A percentile compares a stretch with the other conserved stretches of the same genome.
Conservation (phyloP, 768 basidiomycete species). For the Peribolospora kevripleyi region DNA sequence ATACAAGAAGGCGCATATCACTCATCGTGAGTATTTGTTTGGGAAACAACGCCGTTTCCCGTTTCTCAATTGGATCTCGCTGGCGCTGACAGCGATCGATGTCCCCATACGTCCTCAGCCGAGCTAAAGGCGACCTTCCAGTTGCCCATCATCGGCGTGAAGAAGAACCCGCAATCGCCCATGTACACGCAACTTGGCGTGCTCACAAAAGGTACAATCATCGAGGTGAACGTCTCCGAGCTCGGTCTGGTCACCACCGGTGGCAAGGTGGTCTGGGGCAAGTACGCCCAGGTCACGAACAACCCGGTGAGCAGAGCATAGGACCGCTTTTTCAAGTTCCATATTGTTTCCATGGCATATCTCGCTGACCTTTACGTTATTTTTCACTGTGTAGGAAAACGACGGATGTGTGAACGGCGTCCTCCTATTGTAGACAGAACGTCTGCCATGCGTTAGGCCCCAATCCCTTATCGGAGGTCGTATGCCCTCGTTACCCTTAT, state of each 20-base stretch:
- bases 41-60: background rate
- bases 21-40: constrained; percentile 52
- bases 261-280: constrained; percentile 24
- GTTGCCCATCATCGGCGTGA: constrained; percentile 85
- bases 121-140: constrained; percentile 98
- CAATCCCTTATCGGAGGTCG: too few relatives aligned
- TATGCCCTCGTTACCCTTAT: too few relatives aligned
- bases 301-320: constrained; percentile 28
- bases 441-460: too few relatives aligned
- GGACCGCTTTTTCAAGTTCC: too few relatives aligned
- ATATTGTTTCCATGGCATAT: too few relatives aligned
- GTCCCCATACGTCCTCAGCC: constrained; percentile 27
- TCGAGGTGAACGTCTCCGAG: constrained; percentile 40
- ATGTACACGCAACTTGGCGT: constrained; percentile 94
- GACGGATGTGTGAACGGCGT: too few relatives aligned
- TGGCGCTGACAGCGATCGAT: background rate
- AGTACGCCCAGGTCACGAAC: constrained; percentile 66
- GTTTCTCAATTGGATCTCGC: background rate
- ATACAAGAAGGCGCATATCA: constrained; percentile 95
- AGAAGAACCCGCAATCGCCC: constrained; percentile 98
- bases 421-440: too few relatives aligned
- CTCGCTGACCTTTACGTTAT: too few relatives aligned
- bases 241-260: constrained; percentile 24
- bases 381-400: too few relatives aligned
- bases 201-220: constrained; percentile 90